Evolutionary conservation across 2,329 filamentous ascomycete genomes (phyloP).

Genomic region (Sclerotinia nivalis): DNA sequence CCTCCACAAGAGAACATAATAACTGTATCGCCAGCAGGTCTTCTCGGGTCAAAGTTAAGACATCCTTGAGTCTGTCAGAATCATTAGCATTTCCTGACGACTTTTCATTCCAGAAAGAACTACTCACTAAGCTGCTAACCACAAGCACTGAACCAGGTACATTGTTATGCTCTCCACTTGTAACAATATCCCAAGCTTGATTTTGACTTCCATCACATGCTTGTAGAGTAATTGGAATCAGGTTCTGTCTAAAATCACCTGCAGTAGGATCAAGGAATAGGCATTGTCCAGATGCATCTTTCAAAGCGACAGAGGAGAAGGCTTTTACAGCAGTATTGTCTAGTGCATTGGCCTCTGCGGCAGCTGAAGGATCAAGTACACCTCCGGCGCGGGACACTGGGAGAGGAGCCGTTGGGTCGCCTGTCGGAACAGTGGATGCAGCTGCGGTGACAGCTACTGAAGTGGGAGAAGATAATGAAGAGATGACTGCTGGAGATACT

Average conservation of each 20-base stretch:
- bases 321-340: constrained; percentile 48
- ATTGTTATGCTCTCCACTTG: constrained; percentile 53
- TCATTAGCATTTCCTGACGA: neutral
- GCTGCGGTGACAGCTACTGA: neutral
- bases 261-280: constrained; percentile 48
- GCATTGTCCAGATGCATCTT: constrained; percentile 47
- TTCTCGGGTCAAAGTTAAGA: constrained; percentile 58
- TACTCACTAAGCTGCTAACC: constrained; percentile 53
- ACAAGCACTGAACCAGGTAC: constrained; percentile 50
- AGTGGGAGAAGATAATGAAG: neutral
- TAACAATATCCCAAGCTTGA: constrained; percentile 49
- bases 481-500: neutral
- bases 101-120: neutral
- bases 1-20: constrained; percentile 61
- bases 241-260: constrained; percentile 49
- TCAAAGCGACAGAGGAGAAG: constrained; percentile 45
- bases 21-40: constrained; percentile 53
- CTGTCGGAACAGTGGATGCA: neutral
- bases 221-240: constrained; percentile 47
- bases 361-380: constrained; percentile 19
- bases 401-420: neutral
- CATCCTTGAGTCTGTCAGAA: constrained; percentile 53
- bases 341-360: constrained; percentile 47
- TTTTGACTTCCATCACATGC: constrained; percentile 46
- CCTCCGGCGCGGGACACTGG: constrained; percentile 18